A percentile compares a stretch with the other conserved stretches of the same genome.
phyloP scores from a whole-genome alignment of 208 protist genomes.

The Leishmania tropica region DNA sequence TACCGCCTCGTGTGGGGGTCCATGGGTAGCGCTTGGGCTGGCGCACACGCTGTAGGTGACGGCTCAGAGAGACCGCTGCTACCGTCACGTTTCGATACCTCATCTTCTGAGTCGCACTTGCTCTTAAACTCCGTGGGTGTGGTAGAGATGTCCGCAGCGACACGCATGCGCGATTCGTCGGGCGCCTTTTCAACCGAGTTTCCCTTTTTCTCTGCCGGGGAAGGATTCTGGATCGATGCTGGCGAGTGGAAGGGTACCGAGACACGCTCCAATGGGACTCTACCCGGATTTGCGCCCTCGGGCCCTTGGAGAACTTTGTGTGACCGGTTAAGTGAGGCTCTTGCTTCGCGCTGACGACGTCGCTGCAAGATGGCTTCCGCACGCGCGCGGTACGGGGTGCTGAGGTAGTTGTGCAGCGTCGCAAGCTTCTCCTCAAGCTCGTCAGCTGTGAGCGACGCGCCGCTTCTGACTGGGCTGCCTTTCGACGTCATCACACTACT shows the following conservation, averaged over 20 bases:
- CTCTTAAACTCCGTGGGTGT: neutral
- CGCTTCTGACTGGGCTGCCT: neutral
- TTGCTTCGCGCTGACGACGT: conserved; percentile 21
- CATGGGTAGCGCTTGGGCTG: neutral
- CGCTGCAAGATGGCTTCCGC: conserved; percentile 25
- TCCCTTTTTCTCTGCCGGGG: neutral
- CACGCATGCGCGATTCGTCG: neutral
- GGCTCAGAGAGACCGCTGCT: neutral
- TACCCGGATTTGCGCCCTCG: neutral
- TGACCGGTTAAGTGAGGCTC: neutral
- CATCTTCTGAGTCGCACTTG: neutral
- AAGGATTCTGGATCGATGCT: neutral
- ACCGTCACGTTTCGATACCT: neutral
- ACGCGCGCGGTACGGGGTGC: conserved; percentile 28
- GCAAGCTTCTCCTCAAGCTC: conserved; percentile 28
- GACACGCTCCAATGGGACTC: neutral
- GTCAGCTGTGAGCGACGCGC: conserved; percentile 21
- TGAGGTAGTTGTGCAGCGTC: conserved; percentile 34
- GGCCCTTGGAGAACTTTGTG: neutral
- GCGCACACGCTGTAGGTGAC: neutral
- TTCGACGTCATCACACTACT: neutral
- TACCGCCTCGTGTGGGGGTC: conserved; percentile 6
- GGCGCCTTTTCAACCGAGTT: neutral
- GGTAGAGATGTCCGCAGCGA: neutral
- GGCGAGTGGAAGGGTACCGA: neutral